These are phyloP conservation scores for Podospora tetraspora DNA, from an alignment of 495 filamentous ascomycete species.

Conservation along the genomic window DNA sequence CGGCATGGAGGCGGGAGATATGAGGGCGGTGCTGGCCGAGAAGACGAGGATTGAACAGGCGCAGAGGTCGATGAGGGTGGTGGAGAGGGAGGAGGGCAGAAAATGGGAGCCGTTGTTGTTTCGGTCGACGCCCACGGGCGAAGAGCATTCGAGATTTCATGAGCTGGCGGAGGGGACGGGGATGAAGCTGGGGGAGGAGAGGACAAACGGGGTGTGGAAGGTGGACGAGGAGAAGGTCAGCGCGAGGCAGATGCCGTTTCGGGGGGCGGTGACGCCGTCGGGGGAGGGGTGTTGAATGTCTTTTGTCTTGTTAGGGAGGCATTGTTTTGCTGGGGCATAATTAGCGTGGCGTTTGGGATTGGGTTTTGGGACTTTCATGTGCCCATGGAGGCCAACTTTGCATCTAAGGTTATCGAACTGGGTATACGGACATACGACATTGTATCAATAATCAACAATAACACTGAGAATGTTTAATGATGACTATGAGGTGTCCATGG, in stretches of 20 bases:
- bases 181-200: conserved; percentile 21
- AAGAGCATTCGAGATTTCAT: conserved; percentile 27
- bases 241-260: conserved; percentile 25
- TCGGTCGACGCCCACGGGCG: conserved; percentile 4
- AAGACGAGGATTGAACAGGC: conserved; percentile 38
- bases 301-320: not conserved
- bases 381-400: not conserved
- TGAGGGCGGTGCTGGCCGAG: conserved; percentile 30
- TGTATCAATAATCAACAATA: too few species aligned
- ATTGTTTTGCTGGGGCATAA: not conserved
- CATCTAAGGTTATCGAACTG: not conserved
- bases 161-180: conserved; percentile 19
- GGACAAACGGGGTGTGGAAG: conserved; percentile 35
- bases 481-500: too few species aligned
- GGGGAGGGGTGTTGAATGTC: conserved; percentile 9
- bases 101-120: conserved; percentile 58
- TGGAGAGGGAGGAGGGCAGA: conserved; percentile 50
- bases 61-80: conserved; percentile 55
- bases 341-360: not conserved
- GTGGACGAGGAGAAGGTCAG: conserved; percentile 16
- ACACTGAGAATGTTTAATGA: too few species aligned
- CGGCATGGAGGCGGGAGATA: conserved; percentile 32
- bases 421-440: too few species aligned
- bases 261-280: conserved; percentile 25
- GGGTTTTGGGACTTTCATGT: not conserved